Evolutionary conservation across 768 basidiomycete species (phyloP).

Genomic region (Boletus tomentosulus): DNA sequence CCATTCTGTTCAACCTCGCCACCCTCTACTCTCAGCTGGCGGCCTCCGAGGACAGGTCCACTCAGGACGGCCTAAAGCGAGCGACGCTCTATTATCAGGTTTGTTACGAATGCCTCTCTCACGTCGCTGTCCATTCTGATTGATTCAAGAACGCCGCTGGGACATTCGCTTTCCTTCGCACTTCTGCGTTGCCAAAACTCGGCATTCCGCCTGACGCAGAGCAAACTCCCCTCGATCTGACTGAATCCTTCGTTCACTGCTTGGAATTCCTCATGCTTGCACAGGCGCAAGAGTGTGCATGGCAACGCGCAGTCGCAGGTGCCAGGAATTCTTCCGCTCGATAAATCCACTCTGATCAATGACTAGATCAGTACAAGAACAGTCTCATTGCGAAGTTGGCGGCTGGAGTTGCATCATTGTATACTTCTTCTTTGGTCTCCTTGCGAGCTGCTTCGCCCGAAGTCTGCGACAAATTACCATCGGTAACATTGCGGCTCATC

Average conservation of each 20-base stretch:
- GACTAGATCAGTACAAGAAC: conserved; percentile 59
- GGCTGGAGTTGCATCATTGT: conserved; percentile 66
- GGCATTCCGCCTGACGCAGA: conserved; percentile 44
- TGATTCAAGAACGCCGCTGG: conserved; percentile 65
- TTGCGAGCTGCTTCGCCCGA: conserved; percentile 43
- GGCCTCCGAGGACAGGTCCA: conserved; percentile 62
- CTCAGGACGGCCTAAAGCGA: conserved; percentile 77
- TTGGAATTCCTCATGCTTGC: conserved; percentile 81
- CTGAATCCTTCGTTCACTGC: conserved; percentile 52
- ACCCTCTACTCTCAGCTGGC: conserved; percentile 84
- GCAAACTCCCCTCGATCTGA: conserved; percentile 63
- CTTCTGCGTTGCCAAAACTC: conserved; percentile 52
- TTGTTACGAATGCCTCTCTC: neutral
- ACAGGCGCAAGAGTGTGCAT: conserved; percentile 95
- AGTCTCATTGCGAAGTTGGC: conserved; percentile 80
- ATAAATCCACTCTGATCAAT: neutral
- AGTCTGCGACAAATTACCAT: conserved; percentile 48
- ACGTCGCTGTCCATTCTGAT: conserved; percentile 12
- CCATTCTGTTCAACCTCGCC: conserved; percentile 81
- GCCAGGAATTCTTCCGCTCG: conserved; percentile 5
- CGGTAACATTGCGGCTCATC: conserved; percentile 37
- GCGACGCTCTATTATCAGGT: conserved; percentile 73
- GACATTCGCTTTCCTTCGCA: conserved; percentile 55
- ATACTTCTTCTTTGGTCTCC: conserved; percentile 44
- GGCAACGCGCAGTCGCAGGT: conserved; percentile 91